These are phyloP conservation scores for Tylopilus subfusipes DNA, from an alignment of 768 basidiomycete species.

Conservation along the genomic window DNA sequence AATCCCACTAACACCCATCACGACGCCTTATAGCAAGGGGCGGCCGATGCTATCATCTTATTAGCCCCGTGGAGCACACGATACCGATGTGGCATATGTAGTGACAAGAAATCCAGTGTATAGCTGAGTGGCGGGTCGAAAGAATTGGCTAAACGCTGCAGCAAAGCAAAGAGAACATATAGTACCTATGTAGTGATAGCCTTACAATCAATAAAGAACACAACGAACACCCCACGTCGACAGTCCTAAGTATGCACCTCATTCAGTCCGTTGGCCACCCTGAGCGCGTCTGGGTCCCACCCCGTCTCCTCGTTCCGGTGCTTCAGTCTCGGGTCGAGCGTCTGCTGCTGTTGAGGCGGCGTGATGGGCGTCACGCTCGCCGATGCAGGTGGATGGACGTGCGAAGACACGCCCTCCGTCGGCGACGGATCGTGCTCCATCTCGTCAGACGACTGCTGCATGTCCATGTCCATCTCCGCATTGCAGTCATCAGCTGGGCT, in stretches of 20 bases:
- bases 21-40: too few species aligned
- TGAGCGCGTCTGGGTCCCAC: constrained; percentile 23
- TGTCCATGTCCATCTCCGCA: constrained; percentile 18
- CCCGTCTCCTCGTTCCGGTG: constrained; percentile 30
- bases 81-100: not conserved
- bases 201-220: constrained; percentile 22
- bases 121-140: not conserved
- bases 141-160: not conserved
- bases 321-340: constrained; percentile 29
- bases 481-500: constrained; percentile 1
- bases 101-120: not conserved
- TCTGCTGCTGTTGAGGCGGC: constrained; percentile 23
- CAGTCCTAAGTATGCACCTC: constrained; percentile 14
- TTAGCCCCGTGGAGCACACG: not conserved
- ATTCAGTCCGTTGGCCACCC: constrained; percentile 14
- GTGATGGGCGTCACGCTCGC: constrained; percentile 32
- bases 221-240: not conserved
- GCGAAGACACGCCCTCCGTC: constrained; percentile 32
- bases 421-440: constrained; percentile 29
- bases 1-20: too few species aligned
- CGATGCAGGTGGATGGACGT: constrained; percentile 22
- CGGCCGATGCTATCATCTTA: too few species aligned
- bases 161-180: not conserved
- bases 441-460: constrained; percentile 30
- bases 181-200: constrained; percentile 10